A percentile compares a stretch with the other conserved stretches of the same genome.
These are phyloP conservation scores for Suillus subluteus DNA, from an alignment of 768 basidiomycete genomes.

Conservation along the genomic window DNA sequence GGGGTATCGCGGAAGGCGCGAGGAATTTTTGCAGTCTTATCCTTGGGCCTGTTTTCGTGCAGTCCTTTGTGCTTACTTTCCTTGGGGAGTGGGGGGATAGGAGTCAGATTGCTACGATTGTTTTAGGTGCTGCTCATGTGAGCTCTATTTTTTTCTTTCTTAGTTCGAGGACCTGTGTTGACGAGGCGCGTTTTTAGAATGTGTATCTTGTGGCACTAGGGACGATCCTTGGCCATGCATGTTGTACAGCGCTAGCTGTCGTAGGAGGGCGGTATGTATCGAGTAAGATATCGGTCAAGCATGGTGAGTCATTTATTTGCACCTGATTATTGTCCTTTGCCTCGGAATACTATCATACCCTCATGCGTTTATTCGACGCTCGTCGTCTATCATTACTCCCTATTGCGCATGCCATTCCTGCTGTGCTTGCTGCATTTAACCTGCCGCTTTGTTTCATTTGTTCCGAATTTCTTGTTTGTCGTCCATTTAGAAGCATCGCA, in stretches of 20 bases:
- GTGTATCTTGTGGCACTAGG: conserved; percentile 91
- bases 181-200: conserved; percentile 56
- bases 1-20: conserved; percentile 55
- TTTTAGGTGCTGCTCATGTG: conserved; percentile 44
- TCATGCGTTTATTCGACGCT: conserved; percentile 39
- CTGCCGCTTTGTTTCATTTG: conserved; percentile 67
- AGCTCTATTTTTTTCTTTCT: conserved; percentile 23
- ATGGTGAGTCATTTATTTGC: conserved; percentile 3
- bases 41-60: conserved; percentile 85
- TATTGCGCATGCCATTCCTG: conserved; percentile 67
- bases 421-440: conserved; percentile 54
- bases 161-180: not conserved
- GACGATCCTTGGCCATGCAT: conserved; percentile 82
- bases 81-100: conserved; percentile 98
- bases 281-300: conserved; percentile 90
- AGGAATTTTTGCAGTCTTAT: conserved; percentile 84
- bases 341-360: conserved; percentile 69
- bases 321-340: not conserved
- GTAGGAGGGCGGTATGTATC: conserved; percentile 93
- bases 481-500: conserved; percentile 9
- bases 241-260: conserved; percentile 89
- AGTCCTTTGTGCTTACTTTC: conserved; percentile 93
- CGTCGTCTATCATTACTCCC: conserved; percentile 85
- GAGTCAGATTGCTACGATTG: conserved; percentile 71
- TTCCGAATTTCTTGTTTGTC: conserved; percentile 68